These are phyloP conservation scores for Apostasia shenzhenica DNA, from an alignment of 106 monocot species.

Conservation along the genomic window DNA sequence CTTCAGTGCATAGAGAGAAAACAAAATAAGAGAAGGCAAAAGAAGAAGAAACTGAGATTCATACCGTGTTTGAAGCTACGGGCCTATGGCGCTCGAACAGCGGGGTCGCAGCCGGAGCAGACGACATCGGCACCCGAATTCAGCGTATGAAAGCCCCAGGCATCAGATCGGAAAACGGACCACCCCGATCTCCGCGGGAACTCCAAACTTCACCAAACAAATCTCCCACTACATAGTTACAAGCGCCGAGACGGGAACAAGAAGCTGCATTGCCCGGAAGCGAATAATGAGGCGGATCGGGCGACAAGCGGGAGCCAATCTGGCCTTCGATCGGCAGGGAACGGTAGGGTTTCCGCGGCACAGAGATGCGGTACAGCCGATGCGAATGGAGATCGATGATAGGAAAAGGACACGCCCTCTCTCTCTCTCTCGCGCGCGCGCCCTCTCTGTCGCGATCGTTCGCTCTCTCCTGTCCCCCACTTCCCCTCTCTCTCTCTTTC, in stretches of 20 bases:
- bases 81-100: conserved; percentile 45
- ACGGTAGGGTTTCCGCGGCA: not conserved
- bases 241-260: too few species aligned
- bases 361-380: not conserved
- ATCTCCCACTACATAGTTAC: too few species aligned
- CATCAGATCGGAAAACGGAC: conserved; percentile 31
- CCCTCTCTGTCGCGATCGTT: not conserved
- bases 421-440: too few species aligned
- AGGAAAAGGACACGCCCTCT: conserved; percentile 5
- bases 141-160: not conserved
- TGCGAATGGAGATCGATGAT: not conserved
- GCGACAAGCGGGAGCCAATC: not conserved
- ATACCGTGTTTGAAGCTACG: conserved; percentile 44
- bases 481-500: not conserved
- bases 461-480: not conserved
- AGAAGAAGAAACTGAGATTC: not conserved
- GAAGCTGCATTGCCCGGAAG: conserved; percentile 2
- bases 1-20: too few species aligned
- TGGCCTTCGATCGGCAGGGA: not conserved
- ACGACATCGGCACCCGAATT: conserved; percentile 31
- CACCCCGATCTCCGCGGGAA: conserved; percentile 1
- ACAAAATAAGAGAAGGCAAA: not conserved
- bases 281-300: not conserved
- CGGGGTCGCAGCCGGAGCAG: conserved; percentile 46
- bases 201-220: not conserved